A percentile compares a stretch with the other conserved stretches of the same genome.
phyloP scores from a whole-genome alignment of 1,284 basidiomycete species.

The Gomphus sp. region DNA sequence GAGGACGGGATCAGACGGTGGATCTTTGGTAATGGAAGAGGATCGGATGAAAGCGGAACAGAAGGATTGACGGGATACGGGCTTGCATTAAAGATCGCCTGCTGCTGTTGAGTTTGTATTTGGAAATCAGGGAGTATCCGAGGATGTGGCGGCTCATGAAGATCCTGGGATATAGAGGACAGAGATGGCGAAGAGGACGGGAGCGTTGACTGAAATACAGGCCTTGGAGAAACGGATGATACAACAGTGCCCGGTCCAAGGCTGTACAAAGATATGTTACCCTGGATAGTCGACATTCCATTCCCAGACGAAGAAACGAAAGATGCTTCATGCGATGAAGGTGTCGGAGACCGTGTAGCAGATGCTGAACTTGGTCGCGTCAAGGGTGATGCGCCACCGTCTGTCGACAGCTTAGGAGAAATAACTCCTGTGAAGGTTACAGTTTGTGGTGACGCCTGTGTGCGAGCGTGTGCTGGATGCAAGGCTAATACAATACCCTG shows the following conservation, averaged over 20 bases:
- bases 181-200: background rate
- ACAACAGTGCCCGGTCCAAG: background rate
- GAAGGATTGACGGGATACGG: slow-evolving; percentile 1
- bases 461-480: slow-evolving; percentile 8
- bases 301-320: background rate
- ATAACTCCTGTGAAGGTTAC: background rate
- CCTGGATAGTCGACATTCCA: background rate
- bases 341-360: background rate
- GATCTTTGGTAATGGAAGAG: slow-evolving; percentile 55
- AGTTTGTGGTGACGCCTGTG: background rate
- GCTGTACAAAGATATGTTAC: background rate
- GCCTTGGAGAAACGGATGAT: background rate
- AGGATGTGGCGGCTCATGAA: background rate
- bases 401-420: background rate
- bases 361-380: background rate
- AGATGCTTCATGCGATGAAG: background rate
- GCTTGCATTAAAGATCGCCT: background rate
- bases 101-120: background rate
- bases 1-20: slow-evolving; percentile 84
- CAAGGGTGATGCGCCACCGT: background rate
- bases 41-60: slow-evolving; percentile 4
- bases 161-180: background rate
- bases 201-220: background rate
- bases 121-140: background rate
- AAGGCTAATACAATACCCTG: slow-evolving; percentile 9